phyloP scores from a whole-genome alignment of 106 monocot species.

The Allium fistulosum region DNA sequence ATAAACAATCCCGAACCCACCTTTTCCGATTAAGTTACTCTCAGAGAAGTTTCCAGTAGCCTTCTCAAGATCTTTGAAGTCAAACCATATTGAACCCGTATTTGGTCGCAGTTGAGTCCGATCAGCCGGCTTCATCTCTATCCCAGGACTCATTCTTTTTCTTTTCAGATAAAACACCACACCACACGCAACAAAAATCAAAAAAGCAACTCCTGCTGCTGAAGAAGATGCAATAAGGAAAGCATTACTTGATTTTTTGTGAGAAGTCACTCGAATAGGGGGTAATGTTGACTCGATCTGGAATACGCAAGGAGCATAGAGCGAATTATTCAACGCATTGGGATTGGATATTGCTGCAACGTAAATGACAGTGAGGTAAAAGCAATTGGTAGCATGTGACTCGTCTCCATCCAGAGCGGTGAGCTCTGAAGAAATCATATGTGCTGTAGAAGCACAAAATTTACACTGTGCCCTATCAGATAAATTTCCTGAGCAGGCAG shows the following conservation, averaged over 20 bases:
- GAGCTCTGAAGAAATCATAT: constrained; percentile 27
- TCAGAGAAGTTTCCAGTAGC: constrained; percentile 45
- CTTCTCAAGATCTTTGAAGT: constrained; percentile 39
- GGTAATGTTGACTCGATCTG: constrained; percentile 24
- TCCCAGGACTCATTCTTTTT: not conserved
- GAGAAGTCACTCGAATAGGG: not conserved
- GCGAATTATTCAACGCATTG: constrained; percentile 33
- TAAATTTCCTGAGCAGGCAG: constrained; percentile 35
- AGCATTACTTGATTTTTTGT: not conserved
- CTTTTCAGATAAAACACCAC: constrained; percentile 1
- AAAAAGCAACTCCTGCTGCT: constrained; percentile 11
- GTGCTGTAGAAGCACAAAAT: constrained; percentile 46
- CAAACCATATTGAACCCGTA: constrained; percentile 53
- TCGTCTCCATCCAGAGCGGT: constrained; percentile 48
- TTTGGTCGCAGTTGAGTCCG: constrained; percentile 31
- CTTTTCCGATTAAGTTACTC: constrained; percentile 53
- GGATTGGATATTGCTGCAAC: constrained; percentile 47
- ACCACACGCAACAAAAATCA: constrained; percentile 2
- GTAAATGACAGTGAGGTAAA: constrained; percentile 48
- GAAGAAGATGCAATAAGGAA: constrained; percentile 9
- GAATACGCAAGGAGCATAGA: constrained; percentile 34
- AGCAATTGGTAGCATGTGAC: constrained; percentile 59
- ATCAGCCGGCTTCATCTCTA: not conserved
- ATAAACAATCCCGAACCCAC: constrained; percentile 66
- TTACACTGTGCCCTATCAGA: constrained; percentile 26